These are phyloP conservation scores for Melaleuca quinquenervia DNA, from an alignment of 345 rosid species.

Conservation along the genomic window DNA sequence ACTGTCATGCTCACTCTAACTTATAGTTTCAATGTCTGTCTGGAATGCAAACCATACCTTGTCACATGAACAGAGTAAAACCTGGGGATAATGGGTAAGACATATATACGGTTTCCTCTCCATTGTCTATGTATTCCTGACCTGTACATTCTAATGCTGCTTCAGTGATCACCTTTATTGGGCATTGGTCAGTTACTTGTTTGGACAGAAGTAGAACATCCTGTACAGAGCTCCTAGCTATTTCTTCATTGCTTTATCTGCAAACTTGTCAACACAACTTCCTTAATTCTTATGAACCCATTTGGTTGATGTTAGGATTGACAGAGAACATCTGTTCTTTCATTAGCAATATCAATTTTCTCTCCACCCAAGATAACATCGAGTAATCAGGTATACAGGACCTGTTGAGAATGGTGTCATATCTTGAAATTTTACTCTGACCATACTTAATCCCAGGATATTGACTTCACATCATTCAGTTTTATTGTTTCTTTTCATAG, in stretches of 20 bases:
- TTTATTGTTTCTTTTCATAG: neutral
- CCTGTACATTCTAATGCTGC: neutral
- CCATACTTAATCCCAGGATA: neutral
- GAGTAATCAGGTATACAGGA: neutral
- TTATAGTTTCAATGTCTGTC: neutral
- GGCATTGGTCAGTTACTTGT: neutral
- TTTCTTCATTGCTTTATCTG: neutral
- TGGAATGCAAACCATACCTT: neutral
- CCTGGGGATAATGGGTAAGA: neutral
- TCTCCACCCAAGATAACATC: neutral
- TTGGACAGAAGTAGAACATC: neutral
- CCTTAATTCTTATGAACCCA: neutral
- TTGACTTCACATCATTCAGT: fast-evolving
- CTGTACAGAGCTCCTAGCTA: neutral
- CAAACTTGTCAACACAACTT: neutral
- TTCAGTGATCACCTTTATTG: neutral
- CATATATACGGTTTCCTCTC: neutral
- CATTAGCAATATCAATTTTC: neutral
- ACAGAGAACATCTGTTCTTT: neutral
- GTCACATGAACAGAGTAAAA: neutral
- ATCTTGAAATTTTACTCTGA: neutral
- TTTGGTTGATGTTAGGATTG: neutral
- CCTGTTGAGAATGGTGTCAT: neutral
- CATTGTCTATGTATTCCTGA: neutral
- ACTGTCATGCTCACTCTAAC: neutral